Base-by-base conservation (phyloP, 2,329 filamentous ascomycete species). In the Thielaviopsis euricoi region DNA sequence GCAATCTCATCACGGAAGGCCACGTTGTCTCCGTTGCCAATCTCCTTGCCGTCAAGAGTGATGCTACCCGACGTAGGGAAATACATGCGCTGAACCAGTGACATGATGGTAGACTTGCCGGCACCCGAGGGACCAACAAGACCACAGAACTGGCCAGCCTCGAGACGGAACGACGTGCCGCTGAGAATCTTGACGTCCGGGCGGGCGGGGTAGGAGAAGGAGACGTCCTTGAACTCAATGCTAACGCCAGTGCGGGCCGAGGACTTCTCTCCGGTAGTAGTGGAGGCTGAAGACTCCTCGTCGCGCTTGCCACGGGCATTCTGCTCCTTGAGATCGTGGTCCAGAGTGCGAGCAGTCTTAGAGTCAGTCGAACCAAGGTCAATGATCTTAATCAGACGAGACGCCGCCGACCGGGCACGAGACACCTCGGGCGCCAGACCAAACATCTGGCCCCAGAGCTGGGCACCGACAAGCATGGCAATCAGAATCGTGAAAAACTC, bases 401-500 rank as follows among this genome's bases (percentile, higher is more conserved):
- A 76, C 12, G 81, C 79, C 2, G 85, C 82, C 1, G 74, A 73
- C 29, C 76, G 77, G 0, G 86, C 85, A 51, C 80, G 78, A 1
- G 83, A 81, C n/a, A 89, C 76, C 62, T 90, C 86, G 0, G 85
- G 86, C 0, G 85, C 85, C 1, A 89, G 76, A 23, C 81, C 81
- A 66, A 89, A 89, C 68, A 89, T 81, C 64, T 87, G 82, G 10
- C 85, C 83, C 74, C 83, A 87, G 5, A 85, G 74, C 66, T 87
- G 82, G 0, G 86, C 85, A 58, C 82, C 84, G 46, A 89, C 81
- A 1, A 90, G 76, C 63, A 90, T 78, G 4, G 85, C 77, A 6
- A 86, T 76, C 3, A 88, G 74, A 7, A 89, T 83, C 64, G 87
- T 85, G 67, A 89, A 82, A 70, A 89, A 89, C n/a, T 85, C 77